Evolutionary conservation across 306 rosid genomes (phyloP), one percentile per base, ranked within the genome.

Genomic region (Adenanthera pavonina): DNA sequence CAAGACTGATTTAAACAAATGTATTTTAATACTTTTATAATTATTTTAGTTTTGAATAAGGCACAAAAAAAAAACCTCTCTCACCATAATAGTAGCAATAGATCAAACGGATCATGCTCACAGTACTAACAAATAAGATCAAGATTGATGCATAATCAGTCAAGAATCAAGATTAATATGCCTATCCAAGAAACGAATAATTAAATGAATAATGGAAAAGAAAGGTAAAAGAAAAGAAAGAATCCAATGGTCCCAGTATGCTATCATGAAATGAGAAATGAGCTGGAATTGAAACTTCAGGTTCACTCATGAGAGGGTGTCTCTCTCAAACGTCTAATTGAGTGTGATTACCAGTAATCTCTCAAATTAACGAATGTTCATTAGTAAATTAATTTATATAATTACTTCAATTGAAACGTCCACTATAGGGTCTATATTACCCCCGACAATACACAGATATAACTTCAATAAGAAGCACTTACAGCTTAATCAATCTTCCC

Each of bases 281-380:
- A 81, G 90, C 90, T 87, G 88, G 87, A 76, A 35, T 78, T 48
- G 77, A 84, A 78, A n/a, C 90, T 87, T 87, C 36, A 81, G 56
- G 75, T 69, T 72, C 85, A 87, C 90, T 78, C 88, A 70, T 75
- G n/a, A 69, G 60, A 38, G 19, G 0, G 40, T 53, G 81, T 60
- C 57, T 49, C 48, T 41, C 83, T 80, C 67, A 62, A 80, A 61
- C 59, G 79, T 84, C 76, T 5, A 81, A 81, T 87, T 84, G 86
- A 84, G 88, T 84, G 86, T 81, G 80, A 59, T 64, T 68, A 61
- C 25, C 76, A 19, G 51, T 62, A 78, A 76, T 78, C 52, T 38
- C 25, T 16, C 74, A 38, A 43, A 67, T 67, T 66, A 67, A 67
- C 13, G 60, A 65, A 77, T 47, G 19, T n/a, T 67, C 72, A 40